phyloP scores from a whole-genome alignment of 805 yeast species.

The Limtongozyma cylindracea region DNA sequence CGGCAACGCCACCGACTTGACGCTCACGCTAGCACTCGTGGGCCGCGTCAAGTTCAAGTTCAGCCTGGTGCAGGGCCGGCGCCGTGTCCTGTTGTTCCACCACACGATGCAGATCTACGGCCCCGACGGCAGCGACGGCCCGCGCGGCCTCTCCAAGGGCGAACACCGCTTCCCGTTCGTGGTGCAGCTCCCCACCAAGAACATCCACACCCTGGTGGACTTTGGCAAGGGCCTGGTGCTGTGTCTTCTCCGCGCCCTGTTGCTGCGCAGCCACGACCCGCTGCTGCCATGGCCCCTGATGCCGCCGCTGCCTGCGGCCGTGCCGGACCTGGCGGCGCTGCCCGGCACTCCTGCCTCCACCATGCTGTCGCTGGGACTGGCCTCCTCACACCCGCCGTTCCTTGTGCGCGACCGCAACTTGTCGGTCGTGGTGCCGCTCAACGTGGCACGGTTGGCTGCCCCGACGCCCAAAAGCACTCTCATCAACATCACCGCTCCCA shows the following conservation, averaged over 20 bases:
- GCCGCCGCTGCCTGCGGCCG: slow-evolving; percentile 1
- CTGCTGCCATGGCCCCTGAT: slow-evolving; percentile 1
- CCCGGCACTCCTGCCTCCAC: slow-evolving; percentile 6
- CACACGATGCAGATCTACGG: slow-evolving; percentile 39
- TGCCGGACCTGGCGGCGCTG: slow-evolving; percentile 3
- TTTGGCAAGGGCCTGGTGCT: slow-evolving; percentile 72
- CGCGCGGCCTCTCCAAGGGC: slow-evolving; percentile 41
- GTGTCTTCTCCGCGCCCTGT: slow-evolving; percentile 32
- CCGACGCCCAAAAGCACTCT: slow-evolving; percentile 42
- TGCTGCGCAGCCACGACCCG: slow-evolving; percentile 4
- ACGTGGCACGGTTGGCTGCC: slow-evolving; percentile 37
- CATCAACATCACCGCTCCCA: slow-evolving; percentile 22
- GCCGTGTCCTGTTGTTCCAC: too few relatives aligned
- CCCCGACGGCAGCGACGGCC: slow-evolving; percentile 1
- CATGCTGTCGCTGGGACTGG: slow-evolving; percentile 23
- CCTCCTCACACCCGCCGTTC: too few relatives aligned
- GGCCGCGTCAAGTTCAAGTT: too few relatives aligned
- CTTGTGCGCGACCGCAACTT: too few relatives aligned
- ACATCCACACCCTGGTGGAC: slow-evolving; percentile 48
- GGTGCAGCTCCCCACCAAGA: slow-evolving; percentile 51
- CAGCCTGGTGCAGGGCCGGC: too few relatives aligned
- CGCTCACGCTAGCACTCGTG: too few relatives aligned
- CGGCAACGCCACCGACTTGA: too few relatives aligned
- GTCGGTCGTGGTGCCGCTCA: slow-evolving; percentile 45
- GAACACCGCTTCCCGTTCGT: slow-evolving; percentile 77